Conservation (phyloP, 2,329 filamentous ascomycete species). For the Fusarium mexicanum region DNA sequence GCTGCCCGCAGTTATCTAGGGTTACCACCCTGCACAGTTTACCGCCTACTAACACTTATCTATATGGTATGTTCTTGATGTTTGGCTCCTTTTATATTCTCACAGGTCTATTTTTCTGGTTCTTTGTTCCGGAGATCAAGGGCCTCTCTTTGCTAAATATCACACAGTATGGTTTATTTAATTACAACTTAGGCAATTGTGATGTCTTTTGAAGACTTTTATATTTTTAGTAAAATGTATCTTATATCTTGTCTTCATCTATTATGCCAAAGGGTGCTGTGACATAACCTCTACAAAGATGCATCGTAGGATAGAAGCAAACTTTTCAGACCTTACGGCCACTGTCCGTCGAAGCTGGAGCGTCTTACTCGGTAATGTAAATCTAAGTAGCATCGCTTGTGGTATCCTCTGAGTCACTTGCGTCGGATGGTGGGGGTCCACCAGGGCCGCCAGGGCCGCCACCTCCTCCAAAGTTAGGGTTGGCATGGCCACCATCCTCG, state of each 20-base stretch:
- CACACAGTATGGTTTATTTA: too few relatives aligned
- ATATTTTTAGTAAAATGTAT: not conserved
- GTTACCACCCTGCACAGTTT: too few relatives aligned
- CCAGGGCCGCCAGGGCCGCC: not conserved
- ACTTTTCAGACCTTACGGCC: not conserved
- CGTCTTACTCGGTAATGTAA: rapidly evolving
- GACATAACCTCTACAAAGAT: not conserved
- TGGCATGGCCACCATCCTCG: conserved; percentile 2
- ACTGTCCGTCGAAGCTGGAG: rapidly evolving
- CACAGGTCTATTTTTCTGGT: too few relatives aligned
- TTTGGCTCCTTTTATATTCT: not conserved
- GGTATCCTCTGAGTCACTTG: not conserved
- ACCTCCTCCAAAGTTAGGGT: conserved; percentile 1
- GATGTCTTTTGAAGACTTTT: too few relatives aligned
- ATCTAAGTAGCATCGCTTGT: not conserved
- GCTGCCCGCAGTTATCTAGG: too few relatives aligned
- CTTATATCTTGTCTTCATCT: not conserved
- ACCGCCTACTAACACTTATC: too few relatives aligned
- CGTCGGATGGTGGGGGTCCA: not conserved
- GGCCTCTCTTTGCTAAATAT: too few relatives aligned
- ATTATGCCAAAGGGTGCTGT: not conserved
- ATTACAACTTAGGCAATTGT: too few relatives aligned
- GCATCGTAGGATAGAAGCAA: not conserved
- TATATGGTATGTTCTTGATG: too few relatives aligned
- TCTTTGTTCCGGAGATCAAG: too few relatives aligned